Base-by-base conservation (phyloP, 2,329 filamentous ascomycete genomes). In the Aspergillus sp. region DNA sequence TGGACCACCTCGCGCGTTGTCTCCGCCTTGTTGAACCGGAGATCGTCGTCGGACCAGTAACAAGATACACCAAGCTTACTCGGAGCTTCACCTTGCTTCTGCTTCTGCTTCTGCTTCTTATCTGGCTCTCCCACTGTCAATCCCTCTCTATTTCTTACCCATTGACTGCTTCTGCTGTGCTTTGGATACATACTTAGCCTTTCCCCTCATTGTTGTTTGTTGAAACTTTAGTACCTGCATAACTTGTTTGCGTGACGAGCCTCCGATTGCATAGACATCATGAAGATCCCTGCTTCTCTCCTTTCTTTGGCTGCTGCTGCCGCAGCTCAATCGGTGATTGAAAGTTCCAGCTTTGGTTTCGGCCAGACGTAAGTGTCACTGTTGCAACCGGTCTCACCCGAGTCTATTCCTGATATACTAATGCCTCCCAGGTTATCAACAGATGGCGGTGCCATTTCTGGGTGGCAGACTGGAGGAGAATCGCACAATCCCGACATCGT, bases 261-360 rank as follows among this genome's bases (percentile, higher is more conserved):
- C 58, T 61, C 62, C 62, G 59, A 62, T 54, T 62, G 47, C 57
- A 68, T 58, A 63, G 51, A 58, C 65, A 78, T 69, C 52, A 77
- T 84, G 73, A 78, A 73, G 63, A 68, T 75, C 49, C 67, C 78
- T 60, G 72, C 74, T 63, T 78, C 74, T 59, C 70, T 79, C 19
- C 70, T 76, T n/a, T 65, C 83, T 44, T 73, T 80, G 19, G 68
- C 85, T 57, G 82, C 83, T 61, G 75, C 80, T 50, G 80, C 80
- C 38, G 82, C 84, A 56, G 88, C 88, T 38, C 86, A 90, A 70
- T 87, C 85, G 68, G 80, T 91, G 57, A 84, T 91, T 71, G 88
- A 87, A 66, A 86, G 88, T 70, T 83, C 92, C 52, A 93, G 90
- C 74, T 96, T 96, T 74, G 92, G 92, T 39, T 85, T 90, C 71